phyloP scores from a whole-genome alignment of 2,329 filamentous ascomycete species.

The Paecilomyces formosus region DNA sequence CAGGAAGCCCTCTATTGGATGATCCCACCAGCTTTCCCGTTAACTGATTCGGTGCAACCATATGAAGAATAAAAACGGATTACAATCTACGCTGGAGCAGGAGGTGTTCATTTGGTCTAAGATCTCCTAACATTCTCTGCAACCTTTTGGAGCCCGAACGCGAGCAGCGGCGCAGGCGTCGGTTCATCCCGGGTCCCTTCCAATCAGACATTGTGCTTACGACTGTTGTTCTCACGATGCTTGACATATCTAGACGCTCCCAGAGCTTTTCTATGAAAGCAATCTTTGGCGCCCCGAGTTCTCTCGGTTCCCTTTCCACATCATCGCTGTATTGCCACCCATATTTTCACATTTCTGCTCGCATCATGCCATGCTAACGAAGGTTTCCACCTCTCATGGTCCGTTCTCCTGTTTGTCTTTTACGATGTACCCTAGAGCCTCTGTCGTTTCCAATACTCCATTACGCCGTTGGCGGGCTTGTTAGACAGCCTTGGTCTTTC shows the following conservation, averaged over 20 bases:
- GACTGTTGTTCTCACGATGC: background rate
- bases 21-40: constrained; percentile 9
- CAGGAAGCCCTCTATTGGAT: constrained; percentile 29
- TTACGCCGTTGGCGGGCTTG: background rate
- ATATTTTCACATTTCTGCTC: background rate
- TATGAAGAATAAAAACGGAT: background rate
- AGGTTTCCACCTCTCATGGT: background rate
- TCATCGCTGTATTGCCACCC: background rate
- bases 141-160: background rate
- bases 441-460: background rate
- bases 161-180: background rate
- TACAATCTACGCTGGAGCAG: background rate
- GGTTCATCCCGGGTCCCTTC: background rate
- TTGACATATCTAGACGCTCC: background rate
- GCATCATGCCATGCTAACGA: background rate
- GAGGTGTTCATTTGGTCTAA: background rate
- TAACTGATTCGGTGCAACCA: background rate
- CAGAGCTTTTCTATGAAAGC: background rate
- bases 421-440: background rate
- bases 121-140: background rate
- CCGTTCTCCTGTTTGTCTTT: background rate
- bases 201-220: background rate
- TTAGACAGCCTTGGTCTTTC: background rate
- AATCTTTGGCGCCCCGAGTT: background rate
- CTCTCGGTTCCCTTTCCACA: background rate